phyloP scores from a whole-genome alignment of 2,329 filamentous ascomycete genomes.

The Cordyceps farinosa region DNA sequence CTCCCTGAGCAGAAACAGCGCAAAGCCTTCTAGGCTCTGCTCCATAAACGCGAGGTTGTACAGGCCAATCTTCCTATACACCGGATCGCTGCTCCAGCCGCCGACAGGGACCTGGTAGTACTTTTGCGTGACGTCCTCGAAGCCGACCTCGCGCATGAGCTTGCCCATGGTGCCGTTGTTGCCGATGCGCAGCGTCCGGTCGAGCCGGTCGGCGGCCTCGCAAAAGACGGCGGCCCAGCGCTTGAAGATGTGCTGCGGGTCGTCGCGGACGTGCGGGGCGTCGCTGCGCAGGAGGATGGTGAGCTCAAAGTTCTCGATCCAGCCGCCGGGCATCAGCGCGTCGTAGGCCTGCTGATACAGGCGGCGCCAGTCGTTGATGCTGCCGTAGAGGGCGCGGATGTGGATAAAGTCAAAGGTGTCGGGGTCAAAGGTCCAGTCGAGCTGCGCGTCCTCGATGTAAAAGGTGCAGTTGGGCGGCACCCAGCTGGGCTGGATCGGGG shows the following conservation, averaged over 20 bases:
- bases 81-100: conserved; percentile 21
- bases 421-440: conserved; percentile 28
- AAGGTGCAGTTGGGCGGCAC: conserved; percentile 46
- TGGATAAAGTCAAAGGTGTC: conserved; percentile 57
- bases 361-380: conserved; percentile 52
- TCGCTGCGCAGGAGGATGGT: conserved; percentile 24
- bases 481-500: conserved; percentile 53
- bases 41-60: conserved; percentile 27
- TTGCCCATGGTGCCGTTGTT: conserved; percentile 23
- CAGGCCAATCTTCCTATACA: conserved; percentile 18
- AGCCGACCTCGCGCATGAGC: conserved; percentile 26
- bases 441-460: conserved; percentile 32
- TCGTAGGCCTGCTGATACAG: conserved; percentile 49
- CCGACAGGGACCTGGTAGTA: conserved; percentile 22
- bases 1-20: conserved; percentile 27
- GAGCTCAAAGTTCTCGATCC: conserved; percentile 31
- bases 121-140: conserved; percentile 22
- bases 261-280: conserved; percentile 23
- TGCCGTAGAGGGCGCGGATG: conserved; percentile 53
- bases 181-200: conserved; percentile 24
- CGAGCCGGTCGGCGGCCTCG: conserved; percentile 25
- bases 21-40: conserved; percentile 28
- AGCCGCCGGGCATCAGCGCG: conserved; percentile 54
- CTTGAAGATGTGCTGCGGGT: conserved; percentile 27
- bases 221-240: conserved; percentile 26